Evolutionary conservation across 768 basidiomycete genomes (phyloP).

Genomic region (Auricularia auricula-judae): DNA sequence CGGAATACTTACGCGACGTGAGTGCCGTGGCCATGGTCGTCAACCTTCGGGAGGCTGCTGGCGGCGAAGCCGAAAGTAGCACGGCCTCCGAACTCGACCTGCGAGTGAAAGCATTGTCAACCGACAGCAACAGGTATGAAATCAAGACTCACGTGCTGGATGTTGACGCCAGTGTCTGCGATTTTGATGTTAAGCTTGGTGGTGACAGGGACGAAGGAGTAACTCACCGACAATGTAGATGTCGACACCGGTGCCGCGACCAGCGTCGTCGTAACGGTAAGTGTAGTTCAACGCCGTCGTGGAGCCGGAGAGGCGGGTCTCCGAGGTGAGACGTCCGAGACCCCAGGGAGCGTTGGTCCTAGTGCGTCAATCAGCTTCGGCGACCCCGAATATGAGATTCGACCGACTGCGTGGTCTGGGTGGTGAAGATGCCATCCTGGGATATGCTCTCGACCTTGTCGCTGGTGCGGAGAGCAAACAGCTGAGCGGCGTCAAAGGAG

Average conservation of each 20-base stretch:
- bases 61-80: conserved; percentile 22
- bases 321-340: conserved; percentile 10
- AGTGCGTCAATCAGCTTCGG: not conserved
- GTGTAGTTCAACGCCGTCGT: conserved; percentile 2
- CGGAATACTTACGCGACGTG: conserved; percentile 13
- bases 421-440: conserved; percentile 22
- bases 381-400: not conserved
- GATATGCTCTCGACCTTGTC: conserved; percentile 18
- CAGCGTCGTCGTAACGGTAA: conserved; percentile 20
- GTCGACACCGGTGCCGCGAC: conserved; percentile 25
- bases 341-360: conserved; percentile 17
- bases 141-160: conserved; percentile 10
- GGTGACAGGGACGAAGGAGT: conserved; percentile 5
- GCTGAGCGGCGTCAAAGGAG: conserved; percentile 9
- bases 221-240: conserved; percentile 25
- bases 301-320: not conserved
- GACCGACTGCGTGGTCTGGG: conserved; percentile 9
- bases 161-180: conserved; percentile 13
- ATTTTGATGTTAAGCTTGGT: no score
- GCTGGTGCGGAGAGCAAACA: conserved; percentile 17
- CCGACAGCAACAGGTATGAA: not conserved
- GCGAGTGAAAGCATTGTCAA: not conserved
- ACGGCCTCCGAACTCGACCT: conserved; percentile 31
- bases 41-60: conserved; percentile 13
- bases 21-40: conserved; percentile 27